Percentiles rank a stretch among this genome's conserved stretches.
Evolutionary conservation across 1,139 yeast species (phyloP).

Genomic region (Blastobotrys ciferrii): DNA sequence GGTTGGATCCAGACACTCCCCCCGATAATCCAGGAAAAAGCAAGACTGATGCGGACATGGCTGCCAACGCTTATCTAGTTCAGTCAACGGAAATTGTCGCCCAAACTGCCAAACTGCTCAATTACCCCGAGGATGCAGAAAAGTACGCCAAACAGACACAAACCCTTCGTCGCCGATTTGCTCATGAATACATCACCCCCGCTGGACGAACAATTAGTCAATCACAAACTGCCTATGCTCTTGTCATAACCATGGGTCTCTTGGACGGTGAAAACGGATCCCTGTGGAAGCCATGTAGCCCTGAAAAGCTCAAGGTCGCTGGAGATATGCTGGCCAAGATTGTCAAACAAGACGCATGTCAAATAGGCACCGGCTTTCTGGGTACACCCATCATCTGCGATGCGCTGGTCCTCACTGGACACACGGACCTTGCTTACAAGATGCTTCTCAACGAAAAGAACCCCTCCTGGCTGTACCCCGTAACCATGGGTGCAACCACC

Average conservation of each 20-base stretch:
- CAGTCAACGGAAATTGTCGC: constrained; percentile 20
- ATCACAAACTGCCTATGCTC: constrained; percentile 29
- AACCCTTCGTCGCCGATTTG: constrained; percentile 19
- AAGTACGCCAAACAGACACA: constrained; percentile 11
- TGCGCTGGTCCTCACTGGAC: constrained; percentile 26
- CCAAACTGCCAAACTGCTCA: constrained; percentile 15
- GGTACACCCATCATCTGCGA: constrained; percentile 30
- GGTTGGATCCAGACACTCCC: constrained; percentile 33
- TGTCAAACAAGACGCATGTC: constrained; percentile 19
- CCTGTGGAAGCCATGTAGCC: constrained; percentile 4
- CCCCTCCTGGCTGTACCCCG: constrained; percentile 32
- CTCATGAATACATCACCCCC: constrained; percentile 23
- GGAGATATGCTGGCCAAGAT: constrained; percentile 23
- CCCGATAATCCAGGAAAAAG: constrained; percentile 28
- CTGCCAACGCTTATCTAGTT: constrained; percentile 29
- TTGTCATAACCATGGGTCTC: constrained; percentile 25
- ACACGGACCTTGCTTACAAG: constrained; percentile 26
- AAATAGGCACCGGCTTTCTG: constrained; percentile 30
- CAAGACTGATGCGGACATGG: constrained; percentile 28
- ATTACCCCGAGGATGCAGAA: constrained; percentile 9
- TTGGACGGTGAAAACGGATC: constrained; percentile 17
- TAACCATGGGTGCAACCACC: constrained; percentile 32
- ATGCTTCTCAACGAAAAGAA: constrained; percentile 25
- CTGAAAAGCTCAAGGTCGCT: constrained; percentile 20
- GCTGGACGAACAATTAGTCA: constrained; percentile 26